A percentile compares a stretch with the other conserved stretches of the same genome.
phyloP scores from a whole-genome alignment of 192 early-diverging fungal species.

The Irineochytrium annulatum region DNA sequence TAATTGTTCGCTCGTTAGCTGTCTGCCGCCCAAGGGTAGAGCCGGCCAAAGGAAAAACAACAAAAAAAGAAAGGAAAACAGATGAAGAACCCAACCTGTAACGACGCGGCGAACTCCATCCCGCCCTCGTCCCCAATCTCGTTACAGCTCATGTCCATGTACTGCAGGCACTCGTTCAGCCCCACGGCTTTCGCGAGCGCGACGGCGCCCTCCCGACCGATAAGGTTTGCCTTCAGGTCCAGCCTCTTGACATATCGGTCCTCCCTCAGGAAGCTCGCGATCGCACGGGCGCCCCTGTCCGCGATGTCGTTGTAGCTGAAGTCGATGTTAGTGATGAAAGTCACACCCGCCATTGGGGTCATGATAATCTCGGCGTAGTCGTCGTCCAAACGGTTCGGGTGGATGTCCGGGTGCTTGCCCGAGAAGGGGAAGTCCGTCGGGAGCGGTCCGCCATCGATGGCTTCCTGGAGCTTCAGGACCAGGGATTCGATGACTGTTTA shows the following conservation, averaged over 20 bases:
- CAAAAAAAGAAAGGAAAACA: conserved; percentile 1
- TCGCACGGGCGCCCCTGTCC: conserved; percentile 32
- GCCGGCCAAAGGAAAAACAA: no score
- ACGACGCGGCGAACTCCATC: conserved; percentile 40
- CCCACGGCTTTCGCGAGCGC: conserved; percentile 31
- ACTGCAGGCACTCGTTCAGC: conserved; percentile 30
- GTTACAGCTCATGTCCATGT: conserved; percentile 37
- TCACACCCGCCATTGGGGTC: conserved; percentile 23
- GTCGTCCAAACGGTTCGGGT: conserved; percentile 26
- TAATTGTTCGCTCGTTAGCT: neutral
- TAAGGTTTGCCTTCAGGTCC: conserved; percentile 36
- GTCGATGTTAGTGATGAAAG: conserved; percentile 36
- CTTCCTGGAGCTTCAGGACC: conserved; percentile 1
- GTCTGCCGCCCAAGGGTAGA: no score
- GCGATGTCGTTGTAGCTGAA: conserved; percentile 47
- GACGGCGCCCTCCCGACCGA: conserved; percentile 24
- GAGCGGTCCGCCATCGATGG: conserved; percentile 20
- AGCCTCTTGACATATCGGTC: conserved; percentile 33
- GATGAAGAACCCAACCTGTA: conserved; percentile 28
- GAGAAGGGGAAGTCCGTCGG: conserved; percentile 29
- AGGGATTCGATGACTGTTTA: neutral
- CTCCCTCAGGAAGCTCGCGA: conserved; percentile 41
- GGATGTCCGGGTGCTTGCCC: conserved; percentile 29
- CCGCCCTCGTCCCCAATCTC: conserved; percentile 34
- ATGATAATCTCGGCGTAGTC: conserved; percentile 28